Evolutionary conservation across 176 grass and related monocot genomes (phyloP).

Genomic region (Cenchrus fungigraminus): DNA sequence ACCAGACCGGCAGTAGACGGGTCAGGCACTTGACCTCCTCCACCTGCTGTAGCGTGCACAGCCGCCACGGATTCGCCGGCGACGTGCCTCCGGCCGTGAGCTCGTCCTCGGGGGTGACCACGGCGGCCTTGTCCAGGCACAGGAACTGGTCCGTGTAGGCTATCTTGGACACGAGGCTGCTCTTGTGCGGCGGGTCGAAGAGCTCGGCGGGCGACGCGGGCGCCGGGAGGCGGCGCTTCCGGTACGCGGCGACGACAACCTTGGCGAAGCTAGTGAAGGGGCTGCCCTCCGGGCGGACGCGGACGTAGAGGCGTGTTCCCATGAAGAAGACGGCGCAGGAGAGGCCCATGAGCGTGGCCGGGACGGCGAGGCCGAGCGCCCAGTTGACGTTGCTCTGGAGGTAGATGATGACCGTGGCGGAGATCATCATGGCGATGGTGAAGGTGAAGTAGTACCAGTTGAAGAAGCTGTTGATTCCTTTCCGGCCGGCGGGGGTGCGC

Average conservation of each 20-base stretch:
- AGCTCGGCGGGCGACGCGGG: background rate
- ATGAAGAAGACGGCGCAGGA: slow-evolving; percentile 63
- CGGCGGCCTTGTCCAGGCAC: slow-evolving; percentile 70
- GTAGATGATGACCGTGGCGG: slow-evolving; percentile 78
- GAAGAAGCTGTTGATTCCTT: slow-evolving; percentile 67
- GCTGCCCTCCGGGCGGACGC: slow-evolving; percentile 62
- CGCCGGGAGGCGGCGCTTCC: slow-evolving; percentile 44
- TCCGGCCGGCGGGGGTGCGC: background rate
- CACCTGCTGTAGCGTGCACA: slow-evolving; percentile 77
- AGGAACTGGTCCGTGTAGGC: slow-evolving; percentile 64
- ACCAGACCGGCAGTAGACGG: slow-evolving; percentile 70
- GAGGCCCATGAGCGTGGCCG: slow-evolving; percentile 57
- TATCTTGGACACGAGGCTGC: slow-evolving; percentile 68
- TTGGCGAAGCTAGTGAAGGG: slow-evolving; percentile 61
- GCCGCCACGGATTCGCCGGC: slow-evolving; percentile 44
- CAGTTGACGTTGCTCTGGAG: slow-evolving; percentile 75
- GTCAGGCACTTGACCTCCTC: slow-evolving; percentile 78
- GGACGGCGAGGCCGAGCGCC: slow-evolving; percentile 63
- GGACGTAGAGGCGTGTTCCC: slow-evolving; percentile 59
- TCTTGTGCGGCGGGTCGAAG: slow-evolving; percentile 64
- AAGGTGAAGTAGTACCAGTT: slow-evolving; percentile 92
- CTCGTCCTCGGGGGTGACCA: slow-evolving; percentile 1
- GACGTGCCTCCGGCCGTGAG: background rate
- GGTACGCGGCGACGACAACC: slow-evolving; percentile 54
- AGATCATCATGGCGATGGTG: slow-evolving; percentile 66